phyloP scores from a whole-genome alignment of 2,329 filamentous ascomycete species.

The Beauveria pseudobassiana region DNA sequence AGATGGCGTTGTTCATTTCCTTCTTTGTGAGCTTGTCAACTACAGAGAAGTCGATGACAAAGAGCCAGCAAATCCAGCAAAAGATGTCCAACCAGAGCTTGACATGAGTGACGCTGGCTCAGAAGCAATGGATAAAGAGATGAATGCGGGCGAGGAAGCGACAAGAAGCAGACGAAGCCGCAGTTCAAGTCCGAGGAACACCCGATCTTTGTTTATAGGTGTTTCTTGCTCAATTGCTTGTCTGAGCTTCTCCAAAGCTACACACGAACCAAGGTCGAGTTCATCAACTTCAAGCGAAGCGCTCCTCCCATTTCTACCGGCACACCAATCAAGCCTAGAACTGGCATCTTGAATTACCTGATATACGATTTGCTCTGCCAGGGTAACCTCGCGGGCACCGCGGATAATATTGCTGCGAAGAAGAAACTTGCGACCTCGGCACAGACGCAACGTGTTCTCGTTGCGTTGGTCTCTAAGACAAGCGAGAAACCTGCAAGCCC shows the following conservation, averaged over 20 bases:
- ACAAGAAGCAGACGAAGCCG: slow-evolving; percentile 61
- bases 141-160: slow-evolving; percentile 33
- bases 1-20: slow-evolving; percentile 90
- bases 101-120: slow-evolving; percentile 19
- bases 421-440: slow-evolving; percentile 80
- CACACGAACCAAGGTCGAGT: slow-evolving; percentile 92
- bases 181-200: slow-evolving; percentile 88
- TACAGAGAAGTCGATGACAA: slow-evolving; percentile 92
- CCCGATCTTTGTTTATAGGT: slow-evolving; percentile 92
- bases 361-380: slow-evolving; percentile 67
- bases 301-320: slow-evolving; percentile 73
- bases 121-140: slow-evolving; percentile 24
- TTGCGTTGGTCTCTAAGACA: slow-evolving; percentile 82
- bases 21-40: slow-evolving; percentile 84
- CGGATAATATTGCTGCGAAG: slow-evolving; percentile 69
- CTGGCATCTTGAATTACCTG: slow-evolving; percentile 88
- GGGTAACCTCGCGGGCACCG: slow-evolving; percentile 55
- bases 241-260: slow-evolving; percentile 87
- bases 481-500: slow-evolving; percentile 63
- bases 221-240: slow-evolving; percentile 87
- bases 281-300: slow-evolving; percentile 97
- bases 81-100: slow-evolving; percentile 33
- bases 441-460: slow-evolving; percentile 79
- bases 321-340: slow-evolving; percentile 89
- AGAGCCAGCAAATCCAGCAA: slow-evolving; percentile 42